Evolutionary conservation across 169 alveolate species (phyloP).

Genomic region (Cystoisospora suis): DNA sequence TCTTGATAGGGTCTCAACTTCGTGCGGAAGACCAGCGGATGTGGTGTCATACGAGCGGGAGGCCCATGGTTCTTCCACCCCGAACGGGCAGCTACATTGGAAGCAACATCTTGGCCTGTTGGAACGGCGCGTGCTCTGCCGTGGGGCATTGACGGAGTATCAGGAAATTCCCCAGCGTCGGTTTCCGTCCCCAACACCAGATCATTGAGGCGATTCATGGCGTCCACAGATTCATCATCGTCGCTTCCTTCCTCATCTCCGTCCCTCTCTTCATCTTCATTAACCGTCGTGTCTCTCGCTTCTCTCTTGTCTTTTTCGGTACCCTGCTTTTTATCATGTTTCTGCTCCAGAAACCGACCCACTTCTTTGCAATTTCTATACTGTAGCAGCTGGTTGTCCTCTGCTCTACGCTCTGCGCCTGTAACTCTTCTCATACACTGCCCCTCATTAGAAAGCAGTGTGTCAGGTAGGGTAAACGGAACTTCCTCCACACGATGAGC

Average conservation of each 20-base stretch:
- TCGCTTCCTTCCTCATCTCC: not conserved
- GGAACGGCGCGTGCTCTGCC: no score
- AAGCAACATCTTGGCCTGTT: no score
- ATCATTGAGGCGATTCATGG: not conserved
- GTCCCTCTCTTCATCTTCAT: not conserved
- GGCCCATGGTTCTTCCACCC: no score
- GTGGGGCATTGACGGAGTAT: no score
- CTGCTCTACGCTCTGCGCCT: constrained; percentile 19
- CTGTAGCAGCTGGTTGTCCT: not conserved
- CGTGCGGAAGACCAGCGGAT: constrained; percentile 49
- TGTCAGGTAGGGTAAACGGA: no score
- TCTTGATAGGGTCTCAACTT: constrained; percentile 69
- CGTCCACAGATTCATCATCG: not conserved
- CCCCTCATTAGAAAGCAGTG: no score
- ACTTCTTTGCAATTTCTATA: not conserved
- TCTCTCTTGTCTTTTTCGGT: not conserved
- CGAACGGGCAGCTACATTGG: not conserved
- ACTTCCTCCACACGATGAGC: no score
- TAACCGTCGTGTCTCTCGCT: not conserved
- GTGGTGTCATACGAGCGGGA: constrained; percentile 30
- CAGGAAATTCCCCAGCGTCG: no score
- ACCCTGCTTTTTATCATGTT: not conserved
- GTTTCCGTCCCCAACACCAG: not conserved
- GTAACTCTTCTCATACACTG: no score
- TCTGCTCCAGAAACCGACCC: not conserved